phyloP scores from a whole-genome alignment of 1,139 yeast species.

The Yamadazyma blattariae region DNA sequence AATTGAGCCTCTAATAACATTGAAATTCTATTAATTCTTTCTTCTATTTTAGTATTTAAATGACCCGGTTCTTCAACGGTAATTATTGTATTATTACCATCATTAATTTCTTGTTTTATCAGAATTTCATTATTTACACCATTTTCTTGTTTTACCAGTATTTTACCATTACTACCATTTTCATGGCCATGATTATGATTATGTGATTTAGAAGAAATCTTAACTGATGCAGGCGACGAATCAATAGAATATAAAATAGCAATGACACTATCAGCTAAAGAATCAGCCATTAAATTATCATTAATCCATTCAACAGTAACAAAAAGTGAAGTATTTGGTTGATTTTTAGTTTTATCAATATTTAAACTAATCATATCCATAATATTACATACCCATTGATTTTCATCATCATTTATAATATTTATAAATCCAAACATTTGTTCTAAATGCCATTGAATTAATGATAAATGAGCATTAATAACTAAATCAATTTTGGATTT shows the following conservation, averaged over 20 bases:
- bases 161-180: neutral
- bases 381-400: slow-evolving; percentile 49
- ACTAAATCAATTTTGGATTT: slow-evolving; percentile 76
- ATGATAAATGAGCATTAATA: slow-evolving; percentile 77
- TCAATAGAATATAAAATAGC: slow-evolving; percentile 91
- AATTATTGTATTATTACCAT: slow-evolving; percentile 12
- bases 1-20: slow-evolving; percentile 78
- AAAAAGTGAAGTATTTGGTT: slow-evolving; percentile 29
- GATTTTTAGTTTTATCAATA: slow-evolving; percentile 43
- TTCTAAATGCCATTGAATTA: slow-evolving; percentile 83
- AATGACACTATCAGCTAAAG: slow-evolving; percentile 90
- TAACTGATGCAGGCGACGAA: slow-evolving; percentile 93
- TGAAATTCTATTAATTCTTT: slow-evolving; percentile 61
- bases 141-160: slow-evolving; percentile 12
- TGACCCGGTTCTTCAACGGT: slow-evolving; percentile 21
- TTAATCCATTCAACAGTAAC: slow-evolving; percentile 88
- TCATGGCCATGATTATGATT: slow-evolving; percentile 34
- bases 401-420: slow-evolving; percentile 59
- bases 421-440: slow-evolving; percentile 93
- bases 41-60: slow-evolving; percentile 38
- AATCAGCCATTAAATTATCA: slow-evolving; percentile 77
- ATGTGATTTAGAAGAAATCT: slow-evolving; percentile 65
- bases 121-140: slow-evolving; percentile 12
- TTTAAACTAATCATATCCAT: slow-evolving; percentile 45
- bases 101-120: slow-evolving; percentile 5